Conservation (phyloP, 2,329 filamentous ascomycete genomes). For the Gaeumannomyces tritici region DNA sequence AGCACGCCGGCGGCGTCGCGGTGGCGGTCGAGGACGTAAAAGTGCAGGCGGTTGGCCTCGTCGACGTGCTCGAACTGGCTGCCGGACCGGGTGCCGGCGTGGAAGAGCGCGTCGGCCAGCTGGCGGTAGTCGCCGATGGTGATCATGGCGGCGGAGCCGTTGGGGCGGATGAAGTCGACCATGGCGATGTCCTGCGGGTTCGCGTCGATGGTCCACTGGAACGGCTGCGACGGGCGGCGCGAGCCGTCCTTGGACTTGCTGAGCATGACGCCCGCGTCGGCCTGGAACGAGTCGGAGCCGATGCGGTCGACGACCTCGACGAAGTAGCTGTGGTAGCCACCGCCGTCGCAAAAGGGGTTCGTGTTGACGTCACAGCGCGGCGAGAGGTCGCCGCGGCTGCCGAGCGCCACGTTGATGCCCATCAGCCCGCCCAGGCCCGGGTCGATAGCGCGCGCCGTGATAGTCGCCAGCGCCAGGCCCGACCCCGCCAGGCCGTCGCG, state of each 20-base stretch:
- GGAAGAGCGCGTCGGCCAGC: conserved; percentile 42
- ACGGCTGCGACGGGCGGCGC: conserved; percentile 23
- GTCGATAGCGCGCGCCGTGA: conserved; percentile 37
- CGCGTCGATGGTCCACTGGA: conserved; percentile 46
- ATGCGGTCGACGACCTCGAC: conserved; percentile 43
- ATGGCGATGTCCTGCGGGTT: conserved; percentile 42
- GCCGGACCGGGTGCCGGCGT: conserved; percentile 40
- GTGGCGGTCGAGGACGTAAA: conserved; percentile 35
- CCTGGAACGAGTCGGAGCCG: conserved; percentile 41
- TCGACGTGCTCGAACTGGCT: conserved; percentile 40
- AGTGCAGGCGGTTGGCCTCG: conserved; percentile 34
- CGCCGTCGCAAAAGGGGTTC: conserved; percentile 39
- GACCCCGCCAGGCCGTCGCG: conserved; percentile 29
- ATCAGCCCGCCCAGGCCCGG: conserved; percentile 27
- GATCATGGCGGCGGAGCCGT: conserved; percentile 34
- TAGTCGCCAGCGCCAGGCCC: conserved; percentile 31
- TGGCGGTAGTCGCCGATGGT: conserved; percentile 44
- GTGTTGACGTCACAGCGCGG: conserved; percentile 29
- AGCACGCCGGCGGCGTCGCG: conserved; percentile 32
- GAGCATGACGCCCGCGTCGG: conserved; percentile 42
- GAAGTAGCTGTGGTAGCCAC: conserved; percentile 40
- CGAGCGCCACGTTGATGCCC: conserved; percentile 36
- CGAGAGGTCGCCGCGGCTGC: conserved; percentile 26
- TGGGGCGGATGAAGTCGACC: conserved; percentile 38
- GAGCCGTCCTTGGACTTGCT: conserved; percentile 40